A percentile compares a stretch with the other conserved stretches of the same genome.
Evolutionary conservation across 148 eudicot species (phyloP).

Genomic region (Rhododendron kiyosumense): DNA sequence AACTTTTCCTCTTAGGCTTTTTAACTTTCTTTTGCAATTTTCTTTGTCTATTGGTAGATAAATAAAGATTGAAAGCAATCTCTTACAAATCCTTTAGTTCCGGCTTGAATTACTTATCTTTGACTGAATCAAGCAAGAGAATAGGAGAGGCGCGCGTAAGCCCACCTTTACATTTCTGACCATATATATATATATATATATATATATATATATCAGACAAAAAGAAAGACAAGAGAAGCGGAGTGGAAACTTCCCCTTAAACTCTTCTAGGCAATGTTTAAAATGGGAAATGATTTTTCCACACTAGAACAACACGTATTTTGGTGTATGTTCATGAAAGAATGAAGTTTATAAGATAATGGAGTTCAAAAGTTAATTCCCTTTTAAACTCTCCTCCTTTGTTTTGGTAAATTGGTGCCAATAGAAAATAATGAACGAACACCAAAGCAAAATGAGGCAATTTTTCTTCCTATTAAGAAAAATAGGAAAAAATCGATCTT

Average conservation of each 20-base stretch:
- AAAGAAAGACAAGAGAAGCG: background rate
- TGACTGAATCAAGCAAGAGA: no score
- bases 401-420: background rate
- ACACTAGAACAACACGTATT: background rate
- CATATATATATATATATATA: background rate
- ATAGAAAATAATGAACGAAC: background rate
- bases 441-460: no score
- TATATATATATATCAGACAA: no score
- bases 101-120: no score
- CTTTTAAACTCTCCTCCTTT: background rate
- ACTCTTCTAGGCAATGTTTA: background rate
- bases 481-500: no score
- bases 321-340: background rate
- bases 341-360: background rate
- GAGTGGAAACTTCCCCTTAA: background rate
- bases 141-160: no score
- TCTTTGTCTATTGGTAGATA: background rate
- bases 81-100: no score
- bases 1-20: background rate
- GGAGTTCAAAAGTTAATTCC: background rate
- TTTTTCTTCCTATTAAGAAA: no score
- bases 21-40: background rate
- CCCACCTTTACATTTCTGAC: background rate
- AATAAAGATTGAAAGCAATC: no score
- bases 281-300: background rate